Evolutionary conservation across 768 basidiomycete genomes (phyloP).

Genomic region (Leccinum incarnatum): DNA sequence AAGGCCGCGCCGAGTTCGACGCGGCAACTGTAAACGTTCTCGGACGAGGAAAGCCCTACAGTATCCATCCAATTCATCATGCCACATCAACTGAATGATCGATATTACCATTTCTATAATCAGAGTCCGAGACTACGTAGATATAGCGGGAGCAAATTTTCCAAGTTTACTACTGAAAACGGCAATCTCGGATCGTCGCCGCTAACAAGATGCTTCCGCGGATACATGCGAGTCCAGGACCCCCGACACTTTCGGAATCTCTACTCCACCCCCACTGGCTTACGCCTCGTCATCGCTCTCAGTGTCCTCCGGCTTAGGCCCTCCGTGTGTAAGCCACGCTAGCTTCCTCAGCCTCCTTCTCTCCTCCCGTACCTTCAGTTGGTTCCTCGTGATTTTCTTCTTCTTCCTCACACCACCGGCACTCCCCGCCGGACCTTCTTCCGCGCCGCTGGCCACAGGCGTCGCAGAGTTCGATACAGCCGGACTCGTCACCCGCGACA

Average conservation of each 20-base stretch:
- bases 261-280: not conserved
- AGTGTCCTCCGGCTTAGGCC: slow-evolving; percentile 79
- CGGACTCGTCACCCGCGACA: slow-evolving; percentile 70
- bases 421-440: slow-evolving; percentile 45
- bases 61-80: not conserved
- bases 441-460: slow-evolving; percentile 75
- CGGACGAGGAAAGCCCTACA: not conserved
- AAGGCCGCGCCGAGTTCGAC: slow-evolving; percentile 1
- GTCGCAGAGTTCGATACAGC: slow-evolving; percentile 68
- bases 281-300: slow-evolving; percentile 52
- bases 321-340: slow-evolving; percentile 80
- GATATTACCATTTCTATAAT: not conserved
- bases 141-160: slow-evolving; percentile 1
- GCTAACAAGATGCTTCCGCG: slow-evolving; percentile 21
- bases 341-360: slow-evolving; percentile 76
- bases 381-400: slow-evolving; percentile 90
- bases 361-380: slow-evolving; percentile 86
- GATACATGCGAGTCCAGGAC: slow-evolving; percentile 12
- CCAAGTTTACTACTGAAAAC: slow-evolving; percentile 18
- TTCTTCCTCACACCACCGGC: slow-evolving; percentile 60
- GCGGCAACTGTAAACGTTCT: not conserved
- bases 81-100: not conserved
- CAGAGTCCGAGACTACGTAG: slow-evolving; percentile 1
- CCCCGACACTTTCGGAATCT: slow-evolving; percentile 22
- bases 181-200: slow-evolving; percentile 33